phyloP scores from a whole-genome alignment of 805 yeast species.

The Nakazawaea sp. region DNA sequence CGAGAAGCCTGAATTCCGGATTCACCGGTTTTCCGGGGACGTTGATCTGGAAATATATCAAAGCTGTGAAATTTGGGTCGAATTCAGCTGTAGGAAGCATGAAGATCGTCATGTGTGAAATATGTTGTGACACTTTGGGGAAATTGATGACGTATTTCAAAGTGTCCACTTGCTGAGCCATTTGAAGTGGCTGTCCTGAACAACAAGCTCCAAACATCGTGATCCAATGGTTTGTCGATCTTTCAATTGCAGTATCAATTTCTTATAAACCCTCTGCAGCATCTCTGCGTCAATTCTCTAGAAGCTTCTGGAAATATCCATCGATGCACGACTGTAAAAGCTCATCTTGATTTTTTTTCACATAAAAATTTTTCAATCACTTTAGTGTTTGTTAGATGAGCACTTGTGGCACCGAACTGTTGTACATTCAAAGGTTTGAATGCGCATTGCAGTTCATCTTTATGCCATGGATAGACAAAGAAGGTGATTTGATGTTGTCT shows the following conservation, averaged over 20 bases:
- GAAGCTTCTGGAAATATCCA: not conserved
- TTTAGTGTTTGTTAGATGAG: too few species aligned
- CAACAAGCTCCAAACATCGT: conserved; percentile 71
- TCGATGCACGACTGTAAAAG: too few species aligned
- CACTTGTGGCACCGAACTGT: too few species aligned
- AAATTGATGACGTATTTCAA: conserved; percentile 61
- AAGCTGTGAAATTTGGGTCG: conserved; percentile 70
- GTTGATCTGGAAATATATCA: conserved; percentile 84
- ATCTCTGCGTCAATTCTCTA: not conserved
- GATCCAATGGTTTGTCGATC: too few species aligned
- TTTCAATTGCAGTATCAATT: too few species aligned
- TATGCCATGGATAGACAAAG: conserved; percentile 8
- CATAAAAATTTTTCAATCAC: too few species aligned
- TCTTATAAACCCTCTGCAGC: too few species aligned
- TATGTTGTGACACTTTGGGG: conserved; percentile 46
- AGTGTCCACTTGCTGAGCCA: conserved; percentile 61
- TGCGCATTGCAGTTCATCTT: not conserved
- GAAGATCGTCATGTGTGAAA: conserved; percentile 79
- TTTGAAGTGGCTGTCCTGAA: conserved; percentile 53
- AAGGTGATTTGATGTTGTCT: conserved; percentile 8
- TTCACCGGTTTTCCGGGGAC: conserved; percentile 30
- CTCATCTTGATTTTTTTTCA: too few species aligned
- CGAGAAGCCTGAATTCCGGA: conserved; percentile 55
- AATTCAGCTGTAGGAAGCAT: conserved; percentile 73
- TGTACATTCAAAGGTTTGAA: conserved; percentile 5